Percentiles rank a stretch among this genome's conserved stretches.
phyloP scores from a whole-genome alignment of 2,329 filamentous ascomycete species.

The Cytospora piceicola region DNA sequence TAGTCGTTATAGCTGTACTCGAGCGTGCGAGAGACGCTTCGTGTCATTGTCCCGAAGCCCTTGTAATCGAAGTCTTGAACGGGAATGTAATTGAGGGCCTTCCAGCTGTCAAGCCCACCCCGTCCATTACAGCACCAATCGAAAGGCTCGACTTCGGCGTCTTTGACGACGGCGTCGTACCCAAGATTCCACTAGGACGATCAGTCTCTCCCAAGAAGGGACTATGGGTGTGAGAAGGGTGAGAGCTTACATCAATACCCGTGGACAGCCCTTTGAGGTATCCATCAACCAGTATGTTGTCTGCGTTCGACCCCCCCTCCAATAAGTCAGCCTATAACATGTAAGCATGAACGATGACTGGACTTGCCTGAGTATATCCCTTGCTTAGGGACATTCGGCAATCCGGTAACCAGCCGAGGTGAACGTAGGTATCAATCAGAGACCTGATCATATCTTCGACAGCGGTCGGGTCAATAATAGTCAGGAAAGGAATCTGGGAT shows the following conservation, averaged over 20 bases:
- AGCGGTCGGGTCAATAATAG: constrained; percentile 66
- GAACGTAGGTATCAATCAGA: constrained; percentile 70
- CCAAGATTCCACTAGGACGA: constrained; percentile 63
- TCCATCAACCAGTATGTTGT: constrained; percentile 69
- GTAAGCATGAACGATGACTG: constrained; percentile 33
- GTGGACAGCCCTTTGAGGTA: constrained; percentile 66
- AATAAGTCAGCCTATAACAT: constrained; percentile 22
- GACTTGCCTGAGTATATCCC: constrained; percentile 64
- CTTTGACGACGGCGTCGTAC: constrained; percentile 72
- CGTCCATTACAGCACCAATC: constrained; percentile 74
- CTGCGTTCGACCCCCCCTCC: constrained; percentile 74
- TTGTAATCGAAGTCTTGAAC: constrained; percentile 67
- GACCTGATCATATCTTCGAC: constrained; percentile 71
- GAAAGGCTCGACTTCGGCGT: constrained; percentile 70
- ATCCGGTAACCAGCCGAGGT: constrained; percentile 69
- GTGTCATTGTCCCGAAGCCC: constrained; percentile 71
- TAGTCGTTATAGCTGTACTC: constrained; percentile 83
- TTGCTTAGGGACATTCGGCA: constrained; percentile 70
- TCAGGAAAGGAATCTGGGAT: constrained; percentile 70
- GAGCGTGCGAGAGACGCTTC: constrained; percentile 72
- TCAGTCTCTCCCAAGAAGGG: not conserved
- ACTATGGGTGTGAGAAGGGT: constrained; percentile 10
- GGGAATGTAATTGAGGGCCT: constrained; percentile 71
- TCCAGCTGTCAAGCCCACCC: constrained; percentile 74
- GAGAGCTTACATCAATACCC: constrained; percentile 52